Conservation (phyloP, 2,329 filamentous ascomycete genomes). For the Cladosporium oxysporum region DNA sequence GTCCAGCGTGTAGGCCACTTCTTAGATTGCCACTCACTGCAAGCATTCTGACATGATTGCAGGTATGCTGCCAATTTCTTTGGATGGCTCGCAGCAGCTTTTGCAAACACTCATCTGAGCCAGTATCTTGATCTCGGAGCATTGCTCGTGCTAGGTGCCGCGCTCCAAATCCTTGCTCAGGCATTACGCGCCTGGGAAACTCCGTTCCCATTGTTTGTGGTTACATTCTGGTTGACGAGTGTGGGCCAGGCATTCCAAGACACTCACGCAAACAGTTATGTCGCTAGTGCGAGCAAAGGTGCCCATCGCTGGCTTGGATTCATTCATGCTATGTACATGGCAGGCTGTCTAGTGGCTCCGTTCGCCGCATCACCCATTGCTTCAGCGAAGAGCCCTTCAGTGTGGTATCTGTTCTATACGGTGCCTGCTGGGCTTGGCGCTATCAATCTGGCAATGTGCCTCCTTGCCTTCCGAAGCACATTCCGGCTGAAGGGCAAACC, state of each 20-base stretch:
- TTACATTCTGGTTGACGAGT: conserved; percentile 60
- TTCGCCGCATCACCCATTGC: conserved; percentile 26
- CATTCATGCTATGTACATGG: conserved; percentile 26
- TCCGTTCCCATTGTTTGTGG: conserved; percentile 58
- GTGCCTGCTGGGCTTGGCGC: conserved; percentile 24
- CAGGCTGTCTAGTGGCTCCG: conserved; percentile 23
- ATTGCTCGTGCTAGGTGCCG: conserved; percentile 58
- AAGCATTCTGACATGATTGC: conserved; percentile 1
- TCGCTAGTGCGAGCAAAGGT: conserved; percentile 32
- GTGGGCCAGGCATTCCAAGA: conserved; percentile 66
- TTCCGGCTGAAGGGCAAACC: conserved; percentile 47
- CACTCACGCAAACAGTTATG: conserved; percentile 64
- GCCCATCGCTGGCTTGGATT: conserved; percentile 26
- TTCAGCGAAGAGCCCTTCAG: conserved; percentile 9
- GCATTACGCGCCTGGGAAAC: conserved; percentile 58
- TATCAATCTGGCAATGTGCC: conserved; percentile 23
- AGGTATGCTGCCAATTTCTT: conserved; percentile 49
- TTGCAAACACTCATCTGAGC: conserved; percentile 57
- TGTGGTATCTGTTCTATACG: conserved; percentile 27
- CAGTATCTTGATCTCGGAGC: conserved; percentile 58
- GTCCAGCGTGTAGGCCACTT: conserved; percentile 45
- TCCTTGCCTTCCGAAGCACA: conserved; percentile 24
- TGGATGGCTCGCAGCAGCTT: conserved; percentile 61
- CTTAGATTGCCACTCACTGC: neutral
- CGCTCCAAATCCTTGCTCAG: conserved; percentile 57